Evolutionary conservation across 2,329 filamentous ascomycete genomes (phyloP).

Genomic region (Lecanosticta acicola): DNA sequence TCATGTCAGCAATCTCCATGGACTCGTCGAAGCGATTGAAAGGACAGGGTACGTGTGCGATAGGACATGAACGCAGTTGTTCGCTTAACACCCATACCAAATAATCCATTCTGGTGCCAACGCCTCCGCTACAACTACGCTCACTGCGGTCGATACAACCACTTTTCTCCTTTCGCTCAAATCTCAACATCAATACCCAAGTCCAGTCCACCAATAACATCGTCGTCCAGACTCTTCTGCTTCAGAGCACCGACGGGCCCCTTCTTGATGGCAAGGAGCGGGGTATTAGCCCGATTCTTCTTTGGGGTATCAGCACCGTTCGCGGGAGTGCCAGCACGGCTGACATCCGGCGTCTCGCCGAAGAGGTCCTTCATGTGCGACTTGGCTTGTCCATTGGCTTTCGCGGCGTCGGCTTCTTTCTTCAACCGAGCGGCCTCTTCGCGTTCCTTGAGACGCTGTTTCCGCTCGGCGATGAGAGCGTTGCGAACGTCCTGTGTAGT

Average conservation of each 20-base stretch:
- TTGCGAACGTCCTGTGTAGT: slow-evolving; percentile 89
- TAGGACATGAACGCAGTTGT: too few relatives aligned
- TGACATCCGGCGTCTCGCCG: slow-evolving; percentile 40
- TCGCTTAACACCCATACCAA: too few relatives aligned
- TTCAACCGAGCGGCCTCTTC: slow-evolving; percentile 58
- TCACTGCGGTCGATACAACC: too few relatives aligned
- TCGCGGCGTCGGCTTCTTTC: slow-evolving; percentile 47
- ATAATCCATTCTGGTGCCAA: too few relatives aligned
- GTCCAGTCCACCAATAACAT: slow-evolving; percentile 84
- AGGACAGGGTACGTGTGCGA: too few relatives aligned
- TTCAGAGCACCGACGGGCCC: slow-evolving; percentile 38
- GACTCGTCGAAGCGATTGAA: too few relatives aligned
- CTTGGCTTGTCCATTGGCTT: slow-evolving; percentile 30
- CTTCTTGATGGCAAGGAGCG: slow-evolving; percentile 45
- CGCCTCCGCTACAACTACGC: too few relatives aligned
- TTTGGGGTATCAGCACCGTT: slow-evolving; percentile 37
- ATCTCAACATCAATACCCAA: slow-evolving; percentile 90
- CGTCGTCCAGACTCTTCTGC: slow-evolving; percentile 77
- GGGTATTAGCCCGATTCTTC: slow-evolving; percentile 35
- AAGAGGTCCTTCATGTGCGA: slow-evolving; percentile 44
- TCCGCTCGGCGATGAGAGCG: slow-evolving; percentile 72
- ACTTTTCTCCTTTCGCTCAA: slow-evolving; percentile 35
- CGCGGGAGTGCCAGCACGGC: slow-evolving; percentile 46
- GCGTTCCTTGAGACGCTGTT: slow-evolving; percentile 37
- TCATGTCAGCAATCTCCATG: too few relatives aligned